Evolutionary conservation across 2,329 filamentous ascomycete species (phyloP), one percentile per base, ranked within the genome.

Genomic region (Cladosporium sp.): DNA sequence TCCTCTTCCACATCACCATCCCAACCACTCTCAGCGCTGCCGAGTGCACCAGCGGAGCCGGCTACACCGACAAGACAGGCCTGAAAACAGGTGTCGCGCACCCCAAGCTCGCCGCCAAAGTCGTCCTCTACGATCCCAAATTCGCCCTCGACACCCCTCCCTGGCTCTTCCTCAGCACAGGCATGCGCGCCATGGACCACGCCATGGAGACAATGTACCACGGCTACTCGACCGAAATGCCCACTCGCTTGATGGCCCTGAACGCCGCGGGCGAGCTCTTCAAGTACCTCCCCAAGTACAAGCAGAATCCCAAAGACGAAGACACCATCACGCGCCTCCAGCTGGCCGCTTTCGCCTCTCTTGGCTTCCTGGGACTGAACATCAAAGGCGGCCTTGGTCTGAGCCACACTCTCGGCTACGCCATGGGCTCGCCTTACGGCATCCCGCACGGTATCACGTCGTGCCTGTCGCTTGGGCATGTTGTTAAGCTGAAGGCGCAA

Each of bases 361-460:
- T 85, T 0, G 83, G 80, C 0, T 85, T 84, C 71, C 67, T 84
- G 1, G 83, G 83, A 0, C 74, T 79, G 66, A 84, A 85, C 63
- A 68, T 85, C 31, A 81, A 82, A 53, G 82, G 82, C n/a, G 79
- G 80, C 0, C 72, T 86, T 0, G 84, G 84, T 0, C 74, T 86
- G 68, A 75, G 73, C 28, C 77, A 78, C 62, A 68, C 72, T 1
- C 69, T 79, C 2, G 78, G 78, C 0, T 85, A 86, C 69, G 84
- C 84, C 0, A 74, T 87, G 2, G 85, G 85, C 0, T 80, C 78
- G 2, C 84, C 85, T 0, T 87, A 86, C 68, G 72, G 76, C 0
- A 86, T 87, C 46, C 85, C 85, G 0, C 84, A 87, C 67, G 84
- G 84, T 0, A 81, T 85, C 55, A 87, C 84, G 0, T 82, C 79